Conservation (phyloP, 164 flowering plant genomes). For the Liquidambar formosana region DNA sequence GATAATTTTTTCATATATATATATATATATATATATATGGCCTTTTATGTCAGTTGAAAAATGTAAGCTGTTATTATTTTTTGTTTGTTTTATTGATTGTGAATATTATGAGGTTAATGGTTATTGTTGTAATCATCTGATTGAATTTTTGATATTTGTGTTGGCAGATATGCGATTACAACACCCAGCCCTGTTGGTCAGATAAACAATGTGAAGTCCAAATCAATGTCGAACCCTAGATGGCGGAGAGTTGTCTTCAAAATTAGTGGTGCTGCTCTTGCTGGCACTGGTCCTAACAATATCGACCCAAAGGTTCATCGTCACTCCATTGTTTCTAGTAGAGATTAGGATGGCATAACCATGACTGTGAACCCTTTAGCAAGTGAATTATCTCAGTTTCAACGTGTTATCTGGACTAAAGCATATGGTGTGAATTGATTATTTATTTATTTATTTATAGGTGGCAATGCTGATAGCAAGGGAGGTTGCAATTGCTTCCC, state of each 20-base stretch:
- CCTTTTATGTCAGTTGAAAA: background rate
- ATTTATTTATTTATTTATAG: slow-evolving; percentile 33
- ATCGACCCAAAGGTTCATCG: slow-evolving; percentile 83
- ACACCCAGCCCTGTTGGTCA: slow-evolving; percentile 42
- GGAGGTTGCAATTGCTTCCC: slow-evolving; percentile 80
- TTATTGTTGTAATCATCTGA: background rate
- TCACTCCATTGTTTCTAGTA: background rate
- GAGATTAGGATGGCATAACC: background rate
- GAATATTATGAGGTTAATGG: background rate
- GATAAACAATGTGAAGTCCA: slow-evolving; percentile 51
- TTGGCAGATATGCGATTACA: slow-evolving; percentile 45
- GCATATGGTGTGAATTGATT: slow-evolving; percentile 15
- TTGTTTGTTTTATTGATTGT: background rate
- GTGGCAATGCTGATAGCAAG: slow-evolving; percentile 79
- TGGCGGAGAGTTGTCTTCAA: slow-evolving; percentile 95
- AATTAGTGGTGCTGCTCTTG: slow-evolving; percentile 87
- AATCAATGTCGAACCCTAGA: slow-evolving; percentile 54
- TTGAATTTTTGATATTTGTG: slow-evolving; percentile 6
- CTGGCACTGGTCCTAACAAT: slow-evolving; percentile 72
- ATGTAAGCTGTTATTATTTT: background rate
- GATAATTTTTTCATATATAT: too few species aligned
- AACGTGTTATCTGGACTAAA: background rate
- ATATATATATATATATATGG: too few species aligned
- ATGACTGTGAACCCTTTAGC: background rate
- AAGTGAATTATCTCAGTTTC: background rate